Conservation (phyloP, 805 yeast genomes). For the Metschnikowia chrysomelidarum region DNA sequence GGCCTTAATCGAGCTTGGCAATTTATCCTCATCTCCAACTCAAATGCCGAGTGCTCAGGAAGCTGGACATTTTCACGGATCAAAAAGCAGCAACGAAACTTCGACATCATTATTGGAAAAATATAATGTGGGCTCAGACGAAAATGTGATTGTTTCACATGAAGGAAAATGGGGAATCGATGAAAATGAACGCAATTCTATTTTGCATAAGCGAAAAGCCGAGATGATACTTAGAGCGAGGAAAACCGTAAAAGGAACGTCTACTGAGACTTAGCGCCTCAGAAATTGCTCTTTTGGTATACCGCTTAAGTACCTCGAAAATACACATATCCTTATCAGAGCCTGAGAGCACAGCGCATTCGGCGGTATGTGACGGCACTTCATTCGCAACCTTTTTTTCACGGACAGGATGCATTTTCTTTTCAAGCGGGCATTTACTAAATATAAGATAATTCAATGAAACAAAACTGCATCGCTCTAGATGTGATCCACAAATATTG, state of each 20-base stretch:
- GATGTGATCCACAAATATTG: no score
- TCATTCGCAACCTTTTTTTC: no score
- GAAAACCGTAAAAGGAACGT: slow-evolving; percentile 45
- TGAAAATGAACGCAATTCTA: slow-evolving; percentile 14
- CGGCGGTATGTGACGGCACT: no score
- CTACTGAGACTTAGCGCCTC: slow-evolving; percentile 14
- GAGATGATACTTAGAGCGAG: slow-evolving; percentile 44
- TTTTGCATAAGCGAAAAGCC: slow-evolving; percentile 32
- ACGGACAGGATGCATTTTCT: no score
- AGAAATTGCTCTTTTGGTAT: slow-evolving; percentile 1
- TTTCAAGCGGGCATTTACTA: no score
- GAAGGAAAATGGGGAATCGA: slow-evolving; percentile 25
- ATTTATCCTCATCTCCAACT: slow-evolving; percentile 43
- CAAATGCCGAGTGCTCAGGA: slow-evolving; percentile 1
- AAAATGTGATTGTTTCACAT: slow-evolving; percentile 8
- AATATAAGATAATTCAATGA: no score
- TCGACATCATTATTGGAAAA: slow-evolving; percentile 34
- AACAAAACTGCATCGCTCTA: no score
- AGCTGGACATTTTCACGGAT: no score
- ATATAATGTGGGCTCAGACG: slow-evolving; percentile 37
- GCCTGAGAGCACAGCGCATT: no score
- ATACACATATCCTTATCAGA: no score
- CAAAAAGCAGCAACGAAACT: no score
- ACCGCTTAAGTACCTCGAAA: no score
- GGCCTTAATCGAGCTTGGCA: slow-evolving; percentile 58